Conservation (phyloP, 1,284 basidiomycete species). For the Veloboletus limbatus region DNA sequence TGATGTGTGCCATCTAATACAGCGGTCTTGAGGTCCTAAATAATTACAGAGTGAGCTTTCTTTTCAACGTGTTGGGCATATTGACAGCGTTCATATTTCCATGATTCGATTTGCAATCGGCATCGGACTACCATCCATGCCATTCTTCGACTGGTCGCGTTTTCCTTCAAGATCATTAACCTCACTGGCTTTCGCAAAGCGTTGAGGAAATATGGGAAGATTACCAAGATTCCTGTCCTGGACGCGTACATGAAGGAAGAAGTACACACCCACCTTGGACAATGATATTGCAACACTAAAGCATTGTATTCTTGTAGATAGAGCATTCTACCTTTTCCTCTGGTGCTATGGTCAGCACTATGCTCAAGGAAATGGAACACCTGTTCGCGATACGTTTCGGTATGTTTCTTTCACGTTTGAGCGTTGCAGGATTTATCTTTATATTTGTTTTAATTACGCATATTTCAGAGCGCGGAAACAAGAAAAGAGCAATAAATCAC, state of each 20-base stretch:
- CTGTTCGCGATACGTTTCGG: slow-evolving; percentile 75
- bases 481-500: slow-evolving; percentile 71
- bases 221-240: slow-evolving; percentile 65
- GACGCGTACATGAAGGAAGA: slow-evolving; percentile 76
- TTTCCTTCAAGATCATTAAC: slow-evolving; percentile 68
- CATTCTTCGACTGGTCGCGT: background rate
- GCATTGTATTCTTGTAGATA: slow-evolving; percentile 41
- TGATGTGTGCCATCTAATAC: slow-evolving; percentile 13
- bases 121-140: background rate
- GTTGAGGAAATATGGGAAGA: slow-evolving; percentile 92
- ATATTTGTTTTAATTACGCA: no score
- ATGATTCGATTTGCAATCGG: background rate
- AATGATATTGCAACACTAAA: background rate
- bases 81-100: background rate
- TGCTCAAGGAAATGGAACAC: slow-evolving; percentile 75
- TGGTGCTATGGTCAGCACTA: slow-evolving; percentile 56
- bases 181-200: slow-evolving; percentile 89
- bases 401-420: slow-evolving; percentile 35
- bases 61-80: slow-evolving; percentile 5
- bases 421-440: background rate
- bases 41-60: slow-evolving; percentile 73
- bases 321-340: slow-evolving; percentile 62
- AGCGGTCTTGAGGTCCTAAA: slow-evolving; percentile 78
- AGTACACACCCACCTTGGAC: slow-evolving; percentile 35
- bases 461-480: slow-evolving; percentile 80